Percentiles rank a stretch among this genome's conserved stretches.
Evolutionary conservation across 169 alveolate species (phyloP).

Genomic region (Babesia caballi): DNA sequence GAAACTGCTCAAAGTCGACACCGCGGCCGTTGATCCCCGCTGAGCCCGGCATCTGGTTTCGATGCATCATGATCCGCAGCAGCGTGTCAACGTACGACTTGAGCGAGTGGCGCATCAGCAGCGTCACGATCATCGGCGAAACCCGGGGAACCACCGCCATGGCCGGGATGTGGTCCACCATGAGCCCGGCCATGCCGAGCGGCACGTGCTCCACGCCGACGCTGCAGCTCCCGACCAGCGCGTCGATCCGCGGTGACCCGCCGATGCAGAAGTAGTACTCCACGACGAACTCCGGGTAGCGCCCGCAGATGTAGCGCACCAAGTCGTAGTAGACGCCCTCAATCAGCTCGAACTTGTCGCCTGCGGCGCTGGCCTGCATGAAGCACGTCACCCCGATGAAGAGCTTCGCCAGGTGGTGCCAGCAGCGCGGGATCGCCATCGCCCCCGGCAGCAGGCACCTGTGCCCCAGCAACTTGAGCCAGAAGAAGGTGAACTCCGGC

Average conservation of each 20-base stretch:
- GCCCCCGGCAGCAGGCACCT: slow-evolving; percentile 85
- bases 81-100: slow-evolving; percentile 50
- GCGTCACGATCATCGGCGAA: slow-evolving; percentile 51
- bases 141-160: slow-evolving; percentile 83
- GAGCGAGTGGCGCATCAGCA: slow-evolving; percentile 53
- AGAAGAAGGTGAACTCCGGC: slow-evolving; percentile 95
- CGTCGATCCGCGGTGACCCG: slow-evolving; percentile 91
- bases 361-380: slow-evolving; percentile 30
- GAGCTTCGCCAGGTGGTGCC: slow-evolving; percentile 73
- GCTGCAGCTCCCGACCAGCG: slow-evolving; percentile 85
- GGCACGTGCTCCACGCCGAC: slow-evolving; percentile 87
- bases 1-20: background rate
- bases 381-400: slow-evolving; percentile 41
- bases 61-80: slow-evolving; percentile 6
- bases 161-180: slow-evolving; percentile 86
- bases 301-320: slow-evolving; percentile 60
- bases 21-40: background rate
- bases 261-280: slow-evolving; percentile 91
- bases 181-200: slow-evolving; percentile 84
- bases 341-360: slow-evolving; percentile 19
- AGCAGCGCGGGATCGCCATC: slow-evolving; percentile 73
- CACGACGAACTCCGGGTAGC: slow-evolving; percentile 82
- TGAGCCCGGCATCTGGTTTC: background rate
- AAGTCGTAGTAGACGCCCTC: slow-evolving; percentile 43
- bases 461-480: slow-evolving; percentile 93